Evolutionary conservation across 2,329 filamentous ascomycete species (phyloP).

Genomic region (Tolypocladium cylindrosporum): DNA sequence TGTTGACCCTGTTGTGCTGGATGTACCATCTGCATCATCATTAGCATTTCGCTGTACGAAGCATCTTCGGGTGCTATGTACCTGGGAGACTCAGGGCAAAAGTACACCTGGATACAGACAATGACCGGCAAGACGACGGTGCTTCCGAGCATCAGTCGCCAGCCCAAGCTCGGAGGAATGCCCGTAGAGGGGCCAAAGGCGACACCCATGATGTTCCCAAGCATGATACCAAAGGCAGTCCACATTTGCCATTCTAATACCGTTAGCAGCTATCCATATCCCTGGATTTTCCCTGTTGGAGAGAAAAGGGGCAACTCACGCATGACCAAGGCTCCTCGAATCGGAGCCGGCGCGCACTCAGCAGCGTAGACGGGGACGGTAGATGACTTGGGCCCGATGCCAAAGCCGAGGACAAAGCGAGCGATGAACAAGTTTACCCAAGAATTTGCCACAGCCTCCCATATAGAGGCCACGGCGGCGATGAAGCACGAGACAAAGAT

Average conservation of each 20-base stretch:
- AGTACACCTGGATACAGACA: slow-evolving; percentile 44
- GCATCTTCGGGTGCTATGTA: not conserved
- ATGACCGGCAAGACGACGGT: slow-evolving; percentile 45
- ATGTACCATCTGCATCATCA: slow-evolving; percentile 28
- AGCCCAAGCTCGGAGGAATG: slow-evolving; percentile 26
- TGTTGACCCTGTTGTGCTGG: slow-evolving; percentile 34
- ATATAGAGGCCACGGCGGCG: slow-evolving; percentile 7
- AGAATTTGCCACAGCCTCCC: slow-evolving; percentile 12
- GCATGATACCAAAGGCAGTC: slow-evolving; percentile 23
- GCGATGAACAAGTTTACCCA: slow-evolving; percentile 45
- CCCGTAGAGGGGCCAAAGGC: slow-evolving; percentile 17
- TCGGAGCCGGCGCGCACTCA: slow-evolving; percentile 55
- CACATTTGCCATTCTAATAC: slow-evolving; percentile 40
- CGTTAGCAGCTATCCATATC: not conserved
- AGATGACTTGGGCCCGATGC: slow-evolving; percentile 54
- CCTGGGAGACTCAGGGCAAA: slow-evolving; percentile 52
- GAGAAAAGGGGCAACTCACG: slow-evolving; percentile 13
- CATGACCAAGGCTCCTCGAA: slow-evolving; percentile 69
- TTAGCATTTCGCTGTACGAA: not conserved
- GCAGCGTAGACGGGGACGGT: slow-evolving; percentile 63
- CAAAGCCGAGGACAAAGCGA: slow-evolving; percentile 57
- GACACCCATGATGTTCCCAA: slow-evolving; percentile 31
- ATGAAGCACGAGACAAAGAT: slow-evolving; percentile 9
- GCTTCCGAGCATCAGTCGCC: slow-evolving; percentile 53
- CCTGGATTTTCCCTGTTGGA: not conserved